Base-by-base conservation (phyloP, 768 basidiomycete genomes). In the Russula olivacea region DNA sequence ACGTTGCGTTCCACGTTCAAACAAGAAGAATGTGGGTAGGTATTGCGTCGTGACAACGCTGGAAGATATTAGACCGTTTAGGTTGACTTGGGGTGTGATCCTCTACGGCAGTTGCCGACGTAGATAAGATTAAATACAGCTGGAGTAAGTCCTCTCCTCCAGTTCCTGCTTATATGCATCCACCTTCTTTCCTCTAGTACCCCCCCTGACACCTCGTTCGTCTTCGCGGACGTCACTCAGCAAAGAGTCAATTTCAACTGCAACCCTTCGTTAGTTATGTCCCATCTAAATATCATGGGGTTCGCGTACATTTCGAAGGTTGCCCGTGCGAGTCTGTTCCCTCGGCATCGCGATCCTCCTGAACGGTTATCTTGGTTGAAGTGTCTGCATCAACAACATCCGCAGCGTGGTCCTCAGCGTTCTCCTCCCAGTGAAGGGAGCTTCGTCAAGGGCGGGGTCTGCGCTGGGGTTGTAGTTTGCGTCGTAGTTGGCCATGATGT, bases 41-140 rank as follows among this genome's bases (percentile, higher is more conserved):
- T 48, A 49, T 49, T 28, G 19, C 21, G 52, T 48, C 34, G 48
- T 36, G 25, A 21, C n/a, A 21, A 25, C n/a, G 23, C 5, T 28
- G 19, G 30, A 32, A 28, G 21, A 30, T 28, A 28, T 32, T 12
- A 45, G 23, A 43, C 49, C 48, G 38, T 60, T 55, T 47, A 15
- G 49, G 54, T 58, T 10, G 40, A 56, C 43, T 25, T 64, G 40
- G 30, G 58, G 8, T 51, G 52, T 10, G 7, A 43, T 56, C 19
- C 58, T 48, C 21, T 6, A 17, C 63, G 63, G 63, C 28, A 51
- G 17, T 55, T 60, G 63, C 63, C 63, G 63, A 64, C n/a, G 23
- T n/a, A 15, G 19, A 32, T 41, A 14, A 28, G 23, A 23, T 30
- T 14, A 2, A 4, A 15, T 40, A 40, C 6, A 6, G 10, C 5